phyloP scores from a whole-genome alignment of 148 eudicot species.

The Diospyros kaki region DNA sequence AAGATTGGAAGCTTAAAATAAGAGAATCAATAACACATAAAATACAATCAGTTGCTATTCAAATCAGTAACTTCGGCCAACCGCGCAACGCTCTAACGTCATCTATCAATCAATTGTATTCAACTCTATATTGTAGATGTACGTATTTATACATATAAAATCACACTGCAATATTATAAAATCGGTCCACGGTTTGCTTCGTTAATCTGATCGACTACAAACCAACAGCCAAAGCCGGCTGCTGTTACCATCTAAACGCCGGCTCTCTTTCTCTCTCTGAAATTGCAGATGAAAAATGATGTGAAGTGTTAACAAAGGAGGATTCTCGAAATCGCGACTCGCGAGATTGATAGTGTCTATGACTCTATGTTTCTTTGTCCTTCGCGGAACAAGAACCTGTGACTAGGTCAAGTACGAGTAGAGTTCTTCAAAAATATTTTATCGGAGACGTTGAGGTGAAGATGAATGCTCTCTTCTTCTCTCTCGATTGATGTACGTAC shows the following conservation, averaged over 20 bases:
- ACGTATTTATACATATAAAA: neutral
- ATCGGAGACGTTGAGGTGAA: too few relatives aligned
- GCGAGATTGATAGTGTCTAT: neutral
- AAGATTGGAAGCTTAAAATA: too few relatives aligned
- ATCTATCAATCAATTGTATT: neutral
- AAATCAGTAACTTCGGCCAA: neutral
- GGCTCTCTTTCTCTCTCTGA: slow-evolving; percentile 6
- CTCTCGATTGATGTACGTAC: neutral
- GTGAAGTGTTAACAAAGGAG: neutral
- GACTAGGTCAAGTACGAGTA: neutral
- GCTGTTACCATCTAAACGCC: slow-evolving; percentile 1
- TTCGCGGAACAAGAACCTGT: neutral
- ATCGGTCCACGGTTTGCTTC: neutral
- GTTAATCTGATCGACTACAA: neutral
- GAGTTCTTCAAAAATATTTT: neutral
- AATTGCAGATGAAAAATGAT: neutral
- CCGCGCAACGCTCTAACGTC: neutral
- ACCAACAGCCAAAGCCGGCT: slow-evolving; percentile 18
- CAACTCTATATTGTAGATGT: neutral
- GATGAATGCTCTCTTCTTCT: neutral
- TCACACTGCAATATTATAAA: neutral
- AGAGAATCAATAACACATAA: too few relatives aligned
- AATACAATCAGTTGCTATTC: too few relatives aligned
- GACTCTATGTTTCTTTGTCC: neutral
- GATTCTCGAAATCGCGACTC: neutral